Evolutionary conservation across 129 eudicot species (phyloP).

Genomic region (Kitagawia praeruptora): DNA sequence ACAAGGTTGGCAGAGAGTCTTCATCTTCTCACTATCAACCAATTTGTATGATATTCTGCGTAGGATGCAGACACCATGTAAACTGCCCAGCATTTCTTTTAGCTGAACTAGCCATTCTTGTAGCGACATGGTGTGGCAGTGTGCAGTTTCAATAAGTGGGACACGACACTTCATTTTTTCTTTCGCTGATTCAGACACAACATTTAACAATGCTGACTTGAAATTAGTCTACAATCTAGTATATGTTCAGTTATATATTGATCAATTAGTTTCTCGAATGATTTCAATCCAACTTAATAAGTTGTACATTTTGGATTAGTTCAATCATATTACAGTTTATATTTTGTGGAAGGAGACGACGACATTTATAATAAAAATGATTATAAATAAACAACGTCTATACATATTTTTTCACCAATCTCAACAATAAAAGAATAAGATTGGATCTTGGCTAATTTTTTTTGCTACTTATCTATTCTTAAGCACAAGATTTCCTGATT

Average conservation of each 20-base stretch:
- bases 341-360: neutral
- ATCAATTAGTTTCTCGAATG: too few relatives aligned
- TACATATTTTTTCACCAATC: neutral
- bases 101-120: neutral
- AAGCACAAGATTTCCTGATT: neutral
- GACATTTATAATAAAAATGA: neutral
- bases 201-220: neutral
- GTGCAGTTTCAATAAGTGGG: neutral
- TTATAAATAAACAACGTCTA: neutral
- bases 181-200: neutral
- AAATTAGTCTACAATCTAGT: too few relatives aligned
- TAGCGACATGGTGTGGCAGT: conserved; percentile 3
- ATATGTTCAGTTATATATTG: too few relatives aligned
- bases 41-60: conserved; percentile 7
- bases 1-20: conserved; percentile 13
- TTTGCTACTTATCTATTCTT: neutral
- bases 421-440: neutral
- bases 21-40: too few relatives aligned
- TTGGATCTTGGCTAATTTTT: neutral
- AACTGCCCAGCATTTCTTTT: neutral
- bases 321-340: neutral
- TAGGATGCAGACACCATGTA: conserved; percentile 35
- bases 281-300: too few relatives aligned
- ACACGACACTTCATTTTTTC: too few relatives aligned
- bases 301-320: neutral